Conservation (phyloP, 495 filamentous ascomycete genomes). For the Thermochaetoides thermophila region DNA sequence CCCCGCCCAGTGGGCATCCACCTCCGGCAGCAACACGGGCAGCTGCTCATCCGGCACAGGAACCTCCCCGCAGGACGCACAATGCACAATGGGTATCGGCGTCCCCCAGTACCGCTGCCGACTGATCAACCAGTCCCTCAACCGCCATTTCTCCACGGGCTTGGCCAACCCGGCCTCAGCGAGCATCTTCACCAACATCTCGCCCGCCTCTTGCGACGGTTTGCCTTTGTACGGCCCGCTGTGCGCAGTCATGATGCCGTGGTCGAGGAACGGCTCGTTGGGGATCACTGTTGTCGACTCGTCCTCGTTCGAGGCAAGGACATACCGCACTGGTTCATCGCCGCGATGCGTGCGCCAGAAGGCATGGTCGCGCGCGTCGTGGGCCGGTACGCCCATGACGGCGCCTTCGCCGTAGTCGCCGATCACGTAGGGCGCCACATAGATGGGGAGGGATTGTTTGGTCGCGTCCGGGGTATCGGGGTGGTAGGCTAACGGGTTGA, state of each 20-base stretch:
- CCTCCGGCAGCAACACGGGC: slow-evolving; percentile 59
- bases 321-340: slow-evolving; percentile 35
- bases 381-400: slow-evolving; percentile 84
- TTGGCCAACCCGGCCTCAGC: slow-evolving; percentile 39
- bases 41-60: slow-evolving; percentile 64
- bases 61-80: slow-evolving; percentile 57
- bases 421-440: slow-evolving; percentile 73
- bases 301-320: slow-evolving; percentile 37
- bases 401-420: slow-evolving; percentile 78
- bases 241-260: slow-evolving; percentile 50
- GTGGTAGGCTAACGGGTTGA: slow-evolving; percentile 50
- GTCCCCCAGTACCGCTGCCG: slow-evolving; percentile 84
- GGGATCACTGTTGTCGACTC: slow-evolving; percentile 24
- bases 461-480: slow-evolving; percentile 33
- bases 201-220: slow-evolving; percentile 44
- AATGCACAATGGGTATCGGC: slow-evolving; percentile 83
- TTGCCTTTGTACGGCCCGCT: slow-evolving; percentile 45
- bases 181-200: slow-evolving; percentile 46
- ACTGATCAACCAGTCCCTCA: slow-evolving; percentile 80
- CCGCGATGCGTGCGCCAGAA: slow-evolving; percentile 62
- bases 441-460: slow-evolving; percentile 50
- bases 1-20: slow-evolving; percentile 50
- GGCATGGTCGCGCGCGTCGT: slow-evolving; percentile 59
- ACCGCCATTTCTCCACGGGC: slow-evolving; percentile 51
- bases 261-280: slow-evolving; percentile 39